These are phyloP conservation scores for Jatropha curcas DNA, from an alignment of 345 rosid species.

Conservation along the genomic window DNA sequence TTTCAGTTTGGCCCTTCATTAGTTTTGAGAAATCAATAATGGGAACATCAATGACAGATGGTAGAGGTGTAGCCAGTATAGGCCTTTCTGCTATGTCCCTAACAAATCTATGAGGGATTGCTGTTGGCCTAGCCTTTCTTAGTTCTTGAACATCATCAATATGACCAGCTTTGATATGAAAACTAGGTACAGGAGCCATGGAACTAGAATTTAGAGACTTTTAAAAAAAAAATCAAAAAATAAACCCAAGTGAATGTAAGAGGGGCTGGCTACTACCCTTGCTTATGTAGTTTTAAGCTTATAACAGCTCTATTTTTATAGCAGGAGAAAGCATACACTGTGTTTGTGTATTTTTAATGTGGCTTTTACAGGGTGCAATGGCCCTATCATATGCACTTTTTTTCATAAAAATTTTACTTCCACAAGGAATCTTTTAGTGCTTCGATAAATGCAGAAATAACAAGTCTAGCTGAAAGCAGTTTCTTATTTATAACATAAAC, in stretches of 20 bases:
- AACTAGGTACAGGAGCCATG: conserved; percentile 68
- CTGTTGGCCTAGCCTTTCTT: conserved; percentile 54
- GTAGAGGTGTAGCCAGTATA: conserved; percentile 20
- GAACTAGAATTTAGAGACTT: conserved; percentile 3
- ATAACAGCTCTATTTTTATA: conserved; percentile 34
- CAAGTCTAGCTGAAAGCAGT: not conserved
- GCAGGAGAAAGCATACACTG: conserved; percentile 13
- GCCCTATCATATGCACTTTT: conserved; percentile 17
- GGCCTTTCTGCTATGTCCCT: conserved; percentile 66
- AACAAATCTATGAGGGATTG: conserved; percentile 74
- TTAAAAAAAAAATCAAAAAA: not conserved
- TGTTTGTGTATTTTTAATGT: not conserved
- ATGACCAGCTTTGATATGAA: conserved; percentile 65
- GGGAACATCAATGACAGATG: conserved; percentile 50
- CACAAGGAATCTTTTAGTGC: not conserved
- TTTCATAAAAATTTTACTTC: not conserved
- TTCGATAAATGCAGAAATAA: not conserved
- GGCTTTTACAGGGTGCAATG: not conserved
- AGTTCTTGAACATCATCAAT: conserved; percentile 93
- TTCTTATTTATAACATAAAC: not conserved
- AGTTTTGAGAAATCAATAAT: conserved; percentile 69
- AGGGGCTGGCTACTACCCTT: too few relatives aligned
- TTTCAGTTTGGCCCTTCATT: conserved; percentile 38
- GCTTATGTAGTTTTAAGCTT: conserved; percentile 16
- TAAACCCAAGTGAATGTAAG: too few relatives aligned